phyloP scores from a whole-genome alignment of 2,329 filamentous ascomycete species.

The Pseudocercospora vitis region DNA sequence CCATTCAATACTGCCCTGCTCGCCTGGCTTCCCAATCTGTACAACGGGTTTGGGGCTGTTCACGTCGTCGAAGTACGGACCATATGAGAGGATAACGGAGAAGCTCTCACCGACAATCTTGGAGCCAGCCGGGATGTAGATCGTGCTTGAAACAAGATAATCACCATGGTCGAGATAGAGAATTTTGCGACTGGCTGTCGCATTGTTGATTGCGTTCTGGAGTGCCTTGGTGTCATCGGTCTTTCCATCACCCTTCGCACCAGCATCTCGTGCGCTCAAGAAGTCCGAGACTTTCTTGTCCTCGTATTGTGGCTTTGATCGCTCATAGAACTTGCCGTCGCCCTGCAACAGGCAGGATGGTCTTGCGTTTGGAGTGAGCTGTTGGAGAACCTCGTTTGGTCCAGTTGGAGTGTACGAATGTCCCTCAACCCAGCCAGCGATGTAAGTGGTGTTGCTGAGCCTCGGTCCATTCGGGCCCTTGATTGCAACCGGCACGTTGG shows the following conservation, averaged over 20 bases:
- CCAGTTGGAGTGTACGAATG: constrained; percentile 48
- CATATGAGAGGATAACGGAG: constrained; percentile 58
- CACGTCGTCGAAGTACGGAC: constrained; percentile 57
- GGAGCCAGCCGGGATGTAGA: constrained; percentile 62
- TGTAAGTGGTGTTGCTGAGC: constrained; percentile 30
- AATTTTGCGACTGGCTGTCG: constrained; percentile 52
- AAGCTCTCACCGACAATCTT: constrained; percentile 63
- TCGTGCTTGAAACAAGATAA: constrained; percentile 66
- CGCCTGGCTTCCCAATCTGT: constrained; percentile 64
- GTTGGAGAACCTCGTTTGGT: constrained; percentile 46
- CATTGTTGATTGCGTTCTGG: constrained; percentile 56
- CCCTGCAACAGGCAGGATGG: constrained; percentile 46
- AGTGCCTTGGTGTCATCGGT: constrained; percentile 62
- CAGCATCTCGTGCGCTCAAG: constrained; percentile 44
- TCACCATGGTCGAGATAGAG: constrained; percentile 75
- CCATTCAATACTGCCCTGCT: constrained; percentile 67
- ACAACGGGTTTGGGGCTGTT: constrained; percentile 64
- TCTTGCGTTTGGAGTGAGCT: constrained; percentile 46
- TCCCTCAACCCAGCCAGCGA: constrained; percentile 47
- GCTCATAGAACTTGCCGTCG: constrained; percentile 50
- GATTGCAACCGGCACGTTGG: constrained; percentile 51
- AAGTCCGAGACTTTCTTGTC: constrained; percentile 42
- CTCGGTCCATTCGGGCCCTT: constrained; percentile 41
- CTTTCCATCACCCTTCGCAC: constrained; percentile 53
- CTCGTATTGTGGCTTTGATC: constrained; percentile 58